Conservation (phyloP, 176 grass and related monocot species). For the Elaeis guineensis region DNA sequence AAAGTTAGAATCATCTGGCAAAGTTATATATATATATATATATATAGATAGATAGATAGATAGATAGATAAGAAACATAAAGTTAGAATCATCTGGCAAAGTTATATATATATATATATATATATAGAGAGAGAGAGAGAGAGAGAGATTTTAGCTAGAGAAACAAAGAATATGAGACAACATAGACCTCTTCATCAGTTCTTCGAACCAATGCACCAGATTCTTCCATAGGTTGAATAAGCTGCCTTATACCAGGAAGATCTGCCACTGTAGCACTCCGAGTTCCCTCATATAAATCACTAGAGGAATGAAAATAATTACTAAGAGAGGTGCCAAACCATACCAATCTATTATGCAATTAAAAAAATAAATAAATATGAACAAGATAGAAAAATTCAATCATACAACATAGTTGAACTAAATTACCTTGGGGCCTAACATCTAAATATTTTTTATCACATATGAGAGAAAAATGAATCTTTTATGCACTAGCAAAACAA, state of each 20-base stretch:
- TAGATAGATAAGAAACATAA: background rate
- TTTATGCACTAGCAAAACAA: no score
- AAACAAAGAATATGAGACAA: conserved; percentile 6
- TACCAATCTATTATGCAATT: no score
- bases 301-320: conserved; percentile 13
- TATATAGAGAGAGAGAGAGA: no score
- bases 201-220: conserved; percentile 60
- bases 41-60: no score
- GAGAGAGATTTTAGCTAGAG: background rate
- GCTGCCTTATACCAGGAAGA: conserved; percentile 76
- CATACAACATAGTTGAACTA: no score
- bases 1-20: conserved; percentile 18
- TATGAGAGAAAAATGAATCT: no score
- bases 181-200: conserved; percentile 63
- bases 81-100: conserved; percentile 21
- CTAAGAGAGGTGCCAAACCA: no score
- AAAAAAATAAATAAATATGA: no score
- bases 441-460: no score
- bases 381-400: no score
- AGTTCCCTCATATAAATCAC: conserved; percentile 91
- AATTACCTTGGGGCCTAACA: no score
- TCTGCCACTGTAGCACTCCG: conserved; percentile 70
- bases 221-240: conserved; percentile 73
- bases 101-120: background rate
- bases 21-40: background rate